A percentile compares a stretch with the other conserved stretches of the same genome.
phyloP scores from a whole-genome alignment of 108 stramenopile species.

The Schizochytrium sp. region DNA sequence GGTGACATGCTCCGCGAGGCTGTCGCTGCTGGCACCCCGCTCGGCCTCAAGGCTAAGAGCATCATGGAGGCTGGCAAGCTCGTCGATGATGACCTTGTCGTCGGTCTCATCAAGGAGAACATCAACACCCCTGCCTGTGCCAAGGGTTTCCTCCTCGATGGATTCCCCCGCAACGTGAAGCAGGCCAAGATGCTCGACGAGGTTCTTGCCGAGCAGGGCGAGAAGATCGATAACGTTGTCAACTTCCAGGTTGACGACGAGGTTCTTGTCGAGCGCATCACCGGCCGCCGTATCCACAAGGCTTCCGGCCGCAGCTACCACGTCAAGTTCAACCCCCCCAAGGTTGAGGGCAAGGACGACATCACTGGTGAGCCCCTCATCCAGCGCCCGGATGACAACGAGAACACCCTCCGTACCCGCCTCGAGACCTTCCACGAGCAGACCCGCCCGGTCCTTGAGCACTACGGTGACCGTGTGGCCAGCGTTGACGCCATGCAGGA shows the following conservation, averaged over 20 bases:
- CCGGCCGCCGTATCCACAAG: constrained; percentile 96
- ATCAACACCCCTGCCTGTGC: constrained; percentile 89
- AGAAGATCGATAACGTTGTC: constrained; percentile 90
- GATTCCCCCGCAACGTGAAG: constrained; percentile 95
- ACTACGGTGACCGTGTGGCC: constrained; percentile 89
- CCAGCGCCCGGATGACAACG: constrained; percentile 96
- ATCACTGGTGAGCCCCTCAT: constrained; percentile 93
- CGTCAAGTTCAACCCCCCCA: constrained; percentile 87
- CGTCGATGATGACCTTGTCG: constrained; percentile 95
- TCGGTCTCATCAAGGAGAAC: constrained; percentile 92
- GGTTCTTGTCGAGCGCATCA: constrained; percentile 94
- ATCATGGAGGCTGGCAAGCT: constrained; percentile 97
- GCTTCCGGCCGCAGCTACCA: constrained; percentile 92
- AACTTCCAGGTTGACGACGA: constrained; percentile 93
- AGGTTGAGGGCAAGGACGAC: constrained; percentile 80
- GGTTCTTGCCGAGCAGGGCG: constrained; percentile 88
- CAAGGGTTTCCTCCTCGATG: constrained; percentile 97
- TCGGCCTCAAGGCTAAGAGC: constrained; percentile 93
- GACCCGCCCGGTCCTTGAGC: constrained; percentile 93
- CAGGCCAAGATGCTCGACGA: constrained; percentile 95
- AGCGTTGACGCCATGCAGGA: constrained; percentile 90
- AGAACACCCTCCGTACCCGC: constrained; percentile 86
- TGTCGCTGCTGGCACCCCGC: constrained; percentile 91
- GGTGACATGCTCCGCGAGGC: constrained; percentile 99
- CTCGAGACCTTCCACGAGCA: constrained; percentile 93